Base-by-base conservation (phyloP, 768 basidiomycete genomes). In the Candolleomyces efflorescens region DNA sequence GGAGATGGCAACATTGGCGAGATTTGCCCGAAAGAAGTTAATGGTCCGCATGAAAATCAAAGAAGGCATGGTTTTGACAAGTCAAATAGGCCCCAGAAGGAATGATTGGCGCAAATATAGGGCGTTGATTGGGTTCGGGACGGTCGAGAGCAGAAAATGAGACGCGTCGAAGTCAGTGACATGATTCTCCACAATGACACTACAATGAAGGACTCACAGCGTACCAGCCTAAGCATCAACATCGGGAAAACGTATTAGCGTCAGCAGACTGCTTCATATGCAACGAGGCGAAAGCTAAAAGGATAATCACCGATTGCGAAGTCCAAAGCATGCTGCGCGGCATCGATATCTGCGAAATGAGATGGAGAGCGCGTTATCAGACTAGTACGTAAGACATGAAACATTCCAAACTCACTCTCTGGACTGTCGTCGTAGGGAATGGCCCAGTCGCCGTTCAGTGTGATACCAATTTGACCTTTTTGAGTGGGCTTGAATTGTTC, bases 391-490 rank as follows among this genome's bases (percentile, higher is more conserved):
- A 38, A 49, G 43, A 20, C 55, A 36, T 59, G 47, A 9, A 48
- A 38, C 15, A 53, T 43, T 47, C 20, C 41, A 13, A 5, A 73
- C 85, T 63, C 65, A 90, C 89, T 90, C 64, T 85, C 83, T 10
- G 81, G 83, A 41, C 69, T 77, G 60, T 87, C 79, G 62, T 89
- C 86, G 60, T 84, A 90, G 7, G 90, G 89, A 68, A 86, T 82
- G 32, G 81, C 76, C 86, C 85, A 89, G 67, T 89, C 86, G 11
- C 87, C 85, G 63, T 90, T 90, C 46, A 90, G 75, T 0, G 89
- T 90, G 65, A 92, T 89, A n/a, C 88, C 89, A 63, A 91, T 87
- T 61, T 78, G 72, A 22, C 88, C 90, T 10, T 79, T 74, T 67
- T 90, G 87, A 1, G 60, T 68, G 3, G 77, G 62, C 70, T 88